Base-by-base conservation (phyloP, 2,329 filamentous ascomycete genomes). In the Clonostachys solani region DNA sequence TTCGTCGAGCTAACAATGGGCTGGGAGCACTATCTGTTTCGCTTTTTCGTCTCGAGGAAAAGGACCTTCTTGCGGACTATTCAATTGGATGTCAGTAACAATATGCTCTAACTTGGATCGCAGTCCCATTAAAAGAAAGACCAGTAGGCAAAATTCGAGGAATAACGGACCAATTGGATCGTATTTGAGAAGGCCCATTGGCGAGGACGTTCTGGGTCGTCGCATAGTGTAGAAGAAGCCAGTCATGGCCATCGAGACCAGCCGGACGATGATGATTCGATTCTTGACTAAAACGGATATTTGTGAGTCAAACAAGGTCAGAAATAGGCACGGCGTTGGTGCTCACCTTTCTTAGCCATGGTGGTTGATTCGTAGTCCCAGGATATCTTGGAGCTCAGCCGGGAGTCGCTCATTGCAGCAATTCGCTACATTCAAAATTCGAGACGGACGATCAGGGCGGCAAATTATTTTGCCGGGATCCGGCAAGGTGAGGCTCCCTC, bases 161-260 rank as follows among this genome's bases (percentile, higher is more conserved):
- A 4, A 37, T 17, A 1, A 36, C 65, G 55, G 83, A 95, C 89
- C 86, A 54, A 99, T 92, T 40, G 94, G 94, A 65, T 99, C 94
- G 71, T 99, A 99, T 77, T 99, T 99, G 59, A 99, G 75, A 90
- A 99, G 94, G 74, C 91, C 95, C 71, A 99, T 81, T 48, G 95
- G 92, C 41, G 86, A 78, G 52, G 91, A 79, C 33, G 81, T 80
- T 57, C 94, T 86, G 12, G 91, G 92, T 49, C 95, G 85, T 57
- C 86, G 79, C 68, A 95, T 84, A 46, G 90, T 95, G 69, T 92
- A 92, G 78, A 92, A 99, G 80, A 91, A 99, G 62, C 94, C 94
- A 23, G 94, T 99, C 86, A 96, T 86, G 66, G 94, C 94, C 94
- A 99, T 99, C 54, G 91, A 96, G 67, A 99, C 77, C 56, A 99